A percentile compares a stretch with the other conserved stretches of the same genome.
Conservation (phyloP, 176 grass and related monocot genomes). For the Elaeis guineensis region DNA sequence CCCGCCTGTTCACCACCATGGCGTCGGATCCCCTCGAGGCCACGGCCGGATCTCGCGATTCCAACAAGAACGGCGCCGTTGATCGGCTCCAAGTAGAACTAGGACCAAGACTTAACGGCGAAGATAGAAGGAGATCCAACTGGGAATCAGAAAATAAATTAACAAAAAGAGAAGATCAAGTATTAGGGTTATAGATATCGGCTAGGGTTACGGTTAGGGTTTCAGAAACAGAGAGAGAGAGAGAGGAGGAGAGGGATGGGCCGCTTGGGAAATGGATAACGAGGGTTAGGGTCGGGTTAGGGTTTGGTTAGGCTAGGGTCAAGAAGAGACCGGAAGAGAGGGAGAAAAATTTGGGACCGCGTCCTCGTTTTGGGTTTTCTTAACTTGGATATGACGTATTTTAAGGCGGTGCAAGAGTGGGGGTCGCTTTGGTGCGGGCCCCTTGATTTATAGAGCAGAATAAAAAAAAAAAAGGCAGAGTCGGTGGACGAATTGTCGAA, state of each 20-base stretch:
- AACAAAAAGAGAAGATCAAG: neutral
- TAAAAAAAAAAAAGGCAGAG: too few species aligned
- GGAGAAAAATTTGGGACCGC: conserved; percentile 18
- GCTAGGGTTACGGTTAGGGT: conserved; percentile 47
- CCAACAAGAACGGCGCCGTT: conserved; percentile 28
- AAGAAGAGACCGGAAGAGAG: conserved; percentile 39
- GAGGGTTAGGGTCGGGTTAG: neutral
- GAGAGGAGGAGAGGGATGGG: conserved; percentile 12
- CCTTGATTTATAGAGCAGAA: too few species aligned
- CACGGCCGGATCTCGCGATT: conserved; percentile 40
- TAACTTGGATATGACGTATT: too few species aligned
- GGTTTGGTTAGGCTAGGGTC: conserved; percentile 21
- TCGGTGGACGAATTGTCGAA: too few species aligned
- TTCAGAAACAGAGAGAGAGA: conserved; percentile 40
- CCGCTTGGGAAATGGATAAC: conserved; percentile 22
- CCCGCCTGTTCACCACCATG: conserved; percentile 94
- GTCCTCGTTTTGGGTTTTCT: neutral
- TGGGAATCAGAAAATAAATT: conserved; percentile 8
- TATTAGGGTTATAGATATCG: too few species aligned
- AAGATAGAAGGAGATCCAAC: neutral
- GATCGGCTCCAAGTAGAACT: conserved; percentile 4
- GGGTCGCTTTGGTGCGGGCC: too few species aligned
- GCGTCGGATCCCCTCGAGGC: conserved; percentile 1
- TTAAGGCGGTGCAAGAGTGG: too few species aligned
- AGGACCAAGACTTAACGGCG: too few species aligned